Conservation (phyloP, 1,139 yeast species). For the Ogataea hybrid region DNA sequence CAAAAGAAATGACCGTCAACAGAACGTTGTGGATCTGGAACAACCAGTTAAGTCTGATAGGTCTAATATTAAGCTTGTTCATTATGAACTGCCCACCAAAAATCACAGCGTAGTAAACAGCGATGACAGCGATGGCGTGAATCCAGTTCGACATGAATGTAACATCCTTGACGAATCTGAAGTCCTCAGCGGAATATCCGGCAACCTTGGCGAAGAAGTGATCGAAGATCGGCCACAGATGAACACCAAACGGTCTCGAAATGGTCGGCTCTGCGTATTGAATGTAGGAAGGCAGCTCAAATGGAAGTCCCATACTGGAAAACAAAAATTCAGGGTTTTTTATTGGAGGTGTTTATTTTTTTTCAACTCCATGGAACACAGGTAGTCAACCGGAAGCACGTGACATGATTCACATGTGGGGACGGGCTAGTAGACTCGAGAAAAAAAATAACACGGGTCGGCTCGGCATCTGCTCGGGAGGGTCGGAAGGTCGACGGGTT, state of each 20-base stretch:
- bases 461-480: slow-evolving; percentile 2
- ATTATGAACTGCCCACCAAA: slow-evolving; percentile 76
- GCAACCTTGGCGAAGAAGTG: slow-evolving; percentile 46
- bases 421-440: not conserved
- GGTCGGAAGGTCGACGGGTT: not conserved
- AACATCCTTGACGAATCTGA: slow-evolving; percentile 62
- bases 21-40: slow-evolving; percentile 70
- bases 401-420: not conserved
- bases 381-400: not conserved
- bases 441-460: not conserved
- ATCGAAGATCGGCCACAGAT: slow-evolving; percentile 86
- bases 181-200: slow-evolving; percentile 72
- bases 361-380: not conserved
- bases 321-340: slow-evolving; percentile 2
- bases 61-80: slow-evolving; percentile 33
- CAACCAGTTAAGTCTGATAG: slow-evolving; percentile 56
- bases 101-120: slow-evolving; percentile 70
- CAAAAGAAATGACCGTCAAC: slow-evolving; percentile 58
- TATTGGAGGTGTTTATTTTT: slow-evolving; percentile 4
- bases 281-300: slow-evolving; percentile 26
- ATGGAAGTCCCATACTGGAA: slow-evolving; percentile 10
- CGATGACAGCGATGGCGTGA: slow-evolving; percentile 61
- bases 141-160: slow-evolving; percentile 70
- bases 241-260: slow-evolving; percentile 85
- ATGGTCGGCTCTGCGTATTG: slow-evolving; percentile 51